Base-by-base conservation (phyloP, 2,329 filamentous ascomycete species). In the Dactylellina drechsleri region DNA sequence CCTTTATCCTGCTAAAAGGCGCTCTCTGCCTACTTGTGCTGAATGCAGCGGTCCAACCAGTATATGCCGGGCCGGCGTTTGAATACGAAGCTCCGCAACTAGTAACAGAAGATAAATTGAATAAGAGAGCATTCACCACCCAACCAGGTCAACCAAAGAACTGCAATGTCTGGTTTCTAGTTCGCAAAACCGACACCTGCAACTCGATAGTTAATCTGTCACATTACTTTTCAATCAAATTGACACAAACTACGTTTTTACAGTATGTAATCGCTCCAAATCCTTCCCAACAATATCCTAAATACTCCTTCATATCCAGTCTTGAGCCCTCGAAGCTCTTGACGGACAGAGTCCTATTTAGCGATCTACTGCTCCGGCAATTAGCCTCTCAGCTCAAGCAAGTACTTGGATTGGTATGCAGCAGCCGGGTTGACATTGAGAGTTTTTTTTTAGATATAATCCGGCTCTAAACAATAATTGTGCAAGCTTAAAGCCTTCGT, bases 101-200 rank as follows among this genome's bases (percentile, higher is more conserved):
- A 40, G 49, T 54, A 18, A 54, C 41, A 43, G 36, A 31, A 6
- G 56, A 56, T 20, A 31, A 16, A 2, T 36, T 70, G 41, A 61
- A 53, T 7, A 70, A 62, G 45, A 36, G 66, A 40, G 40, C 52
- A 15, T 50, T 57, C 10, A 45, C 20, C 1, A 18, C 43, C 15
- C 66, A 41, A 8, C n/a, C 50, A 6, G 66, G 58, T 1, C 56
- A 61, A 7, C 66, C 57, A 8, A 28, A 40, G 2, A 70, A 36
- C 20, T 70, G 66, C 15, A 57, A 70, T 36, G 40, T 52, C 3
- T 70, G 57, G 57, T 62, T 60, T 7, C 45, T 62, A 16, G 57
- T 70, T 50, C 66, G 66, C 16, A 61, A 60, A 41, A 57, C 15
- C n/a, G 66, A 70, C 56, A 70, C 57, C n/a, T 70, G 66, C 50